phyloP scores from a whole-genome alignment of 2,329 filamentous ascomycete species.

The Pestalotiopsis sp. region DNA sequence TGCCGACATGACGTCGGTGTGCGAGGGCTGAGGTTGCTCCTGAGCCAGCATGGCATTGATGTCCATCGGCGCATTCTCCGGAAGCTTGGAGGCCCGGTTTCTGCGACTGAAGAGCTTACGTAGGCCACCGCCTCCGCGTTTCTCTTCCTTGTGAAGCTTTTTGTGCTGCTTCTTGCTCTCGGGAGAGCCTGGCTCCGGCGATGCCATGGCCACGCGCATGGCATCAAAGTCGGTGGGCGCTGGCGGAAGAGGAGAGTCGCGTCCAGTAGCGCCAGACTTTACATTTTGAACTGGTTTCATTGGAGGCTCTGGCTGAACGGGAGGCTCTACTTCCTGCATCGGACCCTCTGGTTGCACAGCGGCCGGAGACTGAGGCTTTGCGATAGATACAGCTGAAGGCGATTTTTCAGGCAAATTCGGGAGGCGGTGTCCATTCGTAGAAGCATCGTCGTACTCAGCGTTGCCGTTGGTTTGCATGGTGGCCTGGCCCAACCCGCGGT shows the following conservation, averaged over 20 bases:
- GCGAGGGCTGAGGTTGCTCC: conserved; percentile 30
- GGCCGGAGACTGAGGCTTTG: conserved; percentile 17
- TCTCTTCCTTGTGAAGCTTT: conserved; percentile 57
- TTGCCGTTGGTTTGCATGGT: conserved; percentile 45
- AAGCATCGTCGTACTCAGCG: conserved; percentile 24
- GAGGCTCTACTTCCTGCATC: conserved; percentile 26
- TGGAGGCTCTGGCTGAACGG: conserved; percentile 39
- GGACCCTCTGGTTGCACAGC: conserved; percentile 19
- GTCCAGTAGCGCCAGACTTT: conserved; percentile 35
- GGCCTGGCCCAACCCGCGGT: conserved; percentile 62
- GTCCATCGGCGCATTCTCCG: conserved; percentile 55
- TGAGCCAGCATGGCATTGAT: conserved; percentile 53
- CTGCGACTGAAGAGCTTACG: conserved; percentile 69
- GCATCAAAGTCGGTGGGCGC: conserved; percentile 38
- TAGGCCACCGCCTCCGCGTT: conserved; percentile 52
- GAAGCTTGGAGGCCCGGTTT: conserved; percentile 60
- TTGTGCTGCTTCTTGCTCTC: conserved; percentile 51
- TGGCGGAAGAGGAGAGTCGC: conserved; percentile 42
- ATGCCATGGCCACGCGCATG: conserved; percentile 38
- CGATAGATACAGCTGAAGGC: conserved; percentile 33
- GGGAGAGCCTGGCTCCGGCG: conserved; percentile 44
- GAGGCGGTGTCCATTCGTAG: conserved; percentile 33
- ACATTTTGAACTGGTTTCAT: conserved; percentile 34
- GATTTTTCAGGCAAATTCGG: conserved; percentile 48
- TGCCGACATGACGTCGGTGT: conserved; percentile 22